Percentiles rank a stretch among this genome's conserved stretches.
Evolutionary conservation across 169 alveolate species (phyloP).

Genomic region (Eimeria necatrix): DNA sequence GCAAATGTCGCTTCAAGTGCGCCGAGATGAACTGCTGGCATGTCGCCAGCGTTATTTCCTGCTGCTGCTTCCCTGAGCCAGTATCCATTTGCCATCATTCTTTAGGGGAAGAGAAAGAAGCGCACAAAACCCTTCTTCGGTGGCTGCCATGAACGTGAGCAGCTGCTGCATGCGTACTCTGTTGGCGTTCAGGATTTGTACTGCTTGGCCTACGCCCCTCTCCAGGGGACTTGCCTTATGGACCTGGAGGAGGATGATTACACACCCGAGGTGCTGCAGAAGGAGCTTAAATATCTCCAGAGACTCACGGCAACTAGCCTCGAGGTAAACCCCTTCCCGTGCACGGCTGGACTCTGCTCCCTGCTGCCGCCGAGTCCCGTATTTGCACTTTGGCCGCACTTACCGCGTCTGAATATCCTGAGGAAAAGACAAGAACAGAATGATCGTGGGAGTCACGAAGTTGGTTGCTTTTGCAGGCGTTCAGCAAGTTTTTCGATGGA

Average conservation of each 20-base stretch:
- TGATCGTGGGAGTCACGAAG: not conserved
- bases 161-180: too few relatives aligned
- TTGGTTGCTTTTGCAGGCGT: not conserved
- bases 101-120: too few relatives aligned
- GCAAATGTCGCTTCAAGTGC: too few relatives aligned
- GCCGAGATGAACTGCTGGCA: too few relatives aligned
- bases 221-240: slow-evolving; percentile 79
- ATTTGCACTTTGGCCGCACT: too few relatives aligned
- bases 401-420: not conserved
- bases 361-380: not conserved
- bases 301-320: slow-evolving; percentile 41
- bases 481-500: slow-evolving; percentile 67
- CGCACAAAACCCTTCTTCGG: too few relatives aligned
- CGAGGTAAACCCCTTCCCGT: not conserved
- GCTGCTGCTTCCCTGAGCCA: too few relatives aligned
- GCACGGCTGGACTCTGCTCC: not conserved
- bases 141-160: too few relatives aligned
- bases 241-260: slow-evolving; percentile 71
- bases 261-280: slow-evolving; percentile 65
- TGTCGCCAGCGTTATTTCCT: too few relatives aligned
- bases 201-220: slow-evolving; percentile 79
- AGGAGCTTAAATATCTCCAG: slow-evolving; percentile 62
- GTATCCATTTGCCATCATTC: too few relatives aligned
- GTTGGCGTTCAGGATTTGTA: slow-evolving; percentile 64
- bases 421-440: not conserved